Evolutionary conservation across 345 rosid species (phyloP), one percentile per base, ranked within the genome.

Genomic region (Abelmoschus esculentus): DNA sequence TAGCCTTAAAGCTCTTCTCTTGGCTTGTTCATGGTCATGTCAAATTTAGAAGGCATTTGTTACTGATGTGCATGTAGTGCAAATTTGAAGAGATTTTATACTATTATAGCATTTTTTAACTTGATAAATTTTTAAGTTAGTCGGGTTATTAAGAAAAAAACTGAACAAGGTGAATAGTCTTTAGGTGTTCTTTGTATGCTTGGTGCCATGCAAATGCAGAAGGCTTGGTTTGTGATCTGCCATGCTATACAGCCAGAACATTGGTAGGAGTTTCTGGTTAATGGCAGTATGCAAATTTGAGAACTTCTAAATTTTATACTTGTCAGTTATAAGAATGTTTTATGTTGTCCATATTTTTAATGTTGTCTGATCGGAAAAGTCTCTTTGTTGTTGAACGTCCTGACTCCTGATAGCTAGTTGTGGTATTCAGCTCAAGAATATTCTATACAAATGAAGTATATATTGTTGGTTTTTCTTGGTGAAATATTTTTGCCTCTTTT

Each of bases 1-100:
- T 22, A 64, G 68, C 52, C 53, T 63, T 40, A 44, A 55, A 44
- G 34, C 68, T 44, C 6, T 22, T 44, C 67, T 44, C 66, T 38
- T 64, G 26, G 18, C 19, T n/a, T 44, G 12, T 42, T 64, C 46
- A 11, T 7, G 29, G 54, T 42, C 5, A 6, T 26, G 52, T 12
- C 36, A 44, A 44, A 22, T 64, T 64, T 44, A 26, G 0, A 64
- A 42, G 14, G 69, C 14, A 26, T 65, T 46, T 7, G 22, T 47
- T 46, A 65, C 55, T 26, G 22, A 65, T 65, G 2, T 44, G 19
- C 55, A 9, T 2, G 55, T 26, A 47, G 13, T 65, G 19, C 69
- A 28, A 26, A 47, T 65, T 65, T 46, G 56, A 44, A 46, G 19
- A 46, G 31, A 0, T 28, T 13, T 32, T 22, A 5, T 46, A 46